Evolutionary conservation across 75 land plant species (phyloP), one percentile per base, ranked within the genome.

Genomic region (Larix kaempferi): DNA sequence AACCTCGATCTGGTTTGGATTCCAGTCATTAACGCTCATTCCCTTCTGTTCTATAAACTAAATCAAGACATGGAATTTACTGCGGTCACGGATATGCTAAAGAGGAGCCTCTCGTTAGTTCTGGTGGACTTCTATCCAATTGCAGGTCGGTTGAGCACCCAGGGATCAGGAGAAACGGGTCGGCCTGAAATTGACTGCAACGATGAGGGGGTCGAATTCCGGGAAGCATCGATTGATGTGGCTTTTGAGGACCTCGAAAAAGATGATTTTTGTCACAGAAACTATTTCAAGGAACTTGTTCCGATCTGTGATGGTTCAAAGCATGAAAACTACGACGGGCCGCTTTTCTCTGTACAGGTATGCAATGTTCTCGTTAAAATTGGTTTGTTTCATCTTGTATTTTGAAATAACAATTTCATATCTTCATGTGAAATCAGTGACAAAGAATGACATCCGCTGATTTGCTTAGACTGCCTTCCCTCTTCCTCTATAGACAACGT

Each of bases 131-230:
- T 80, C 23, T 41, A 33, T 26, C 72, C 78, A 39, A 39, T 76
- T 26, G 78, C 78, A 14, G 82, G 82, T 25, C 67, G 82, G 22
- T 56, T 76, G 35, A 5, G 23, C 49, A 44, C 7, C 49, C 10
- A 12, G n/a, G 22, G 39, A 29, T 29, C 33, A 29, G 33, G 1
- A 0, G 33, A 1, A 1, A 29, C 33, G 33, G 33, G 0, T 29
- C 33, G 71, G 71, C 71, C 13, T 6, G 44, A 66, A 66, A 66
- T 66, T 7, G 71, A 66, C 71, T 66, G 71, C 39, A 66, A 66
- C 26, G 71, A 66, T 33, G 41, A 5, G 7, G 71, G 71, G 19
- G 44, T 66, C 19, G 2, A 6, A 15, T 66, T 66, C 26, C 4
- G 29, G 29, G 39, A 66, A 66, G 71, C 71, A 19, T 66, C 21